Base-by-base conservation (phyloP, 108 stramenopile genomes). In the Schizochytrium sp. region DNA sequence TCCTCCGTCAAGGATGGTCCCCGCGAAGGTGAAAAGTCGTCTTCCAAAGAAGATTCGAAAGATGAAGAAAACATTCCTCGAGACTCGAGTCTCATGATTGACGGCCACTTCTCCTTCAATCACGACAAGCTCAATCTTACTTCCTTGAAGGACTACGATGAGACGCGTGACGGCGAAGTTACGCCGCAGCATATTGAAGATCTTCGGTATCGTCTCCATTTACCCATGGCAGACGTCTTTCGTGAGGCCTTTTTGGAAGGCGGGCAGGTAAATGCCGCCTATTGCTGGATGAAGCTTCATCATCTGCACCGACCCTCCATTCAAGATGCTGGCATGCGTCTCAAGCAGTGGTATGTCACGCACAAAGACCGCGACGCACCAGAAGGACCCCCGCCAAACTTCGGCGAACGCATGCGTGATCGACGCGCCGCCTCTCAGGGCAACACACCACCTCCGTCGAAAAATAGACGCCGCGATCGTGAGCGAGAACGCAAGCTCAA, bases 261-360 rank as follows among this genome's bases (percentile, higher is more conserved):
- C 45, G 76, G 76, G 19, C 76, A 83, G 28, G n/a, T 53, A 1
- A 83, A 83, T 23, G 45, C 76, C 43, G 76, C 76, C 43, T 83
- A 83, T 45, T 53, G 76, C 76, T 83, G 76, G 76, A 53, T 83
- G 76, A 47, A 53, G 48, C 44, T 19, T 18, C 12, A 12, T 6
- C 76, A 83, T 45, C 76, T 83, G 48, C 76, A 83, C 76, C 12
- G 76, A 12, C 76, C 76, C 6, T 47, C 76, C 45, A 83, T 83
- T 12, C 76, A 53, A 12, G 48, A 83, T 8, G 76, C 76, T 6
- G 76, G 76, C 48, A 12, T 0, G 19, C 12, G 19, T 1, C 76
- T 83, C 12, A 12, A 47, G 23, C 45, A 28, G 51, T 83, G 76
- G 76, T 83, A 83, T 23, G 25, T 47, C 48, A 53, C 45, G 48